phyloP scores from a whole-genome alignment of 2,329 filamentous ascomycete genomes.

The Aphanoascus verrucosus region DNA sequence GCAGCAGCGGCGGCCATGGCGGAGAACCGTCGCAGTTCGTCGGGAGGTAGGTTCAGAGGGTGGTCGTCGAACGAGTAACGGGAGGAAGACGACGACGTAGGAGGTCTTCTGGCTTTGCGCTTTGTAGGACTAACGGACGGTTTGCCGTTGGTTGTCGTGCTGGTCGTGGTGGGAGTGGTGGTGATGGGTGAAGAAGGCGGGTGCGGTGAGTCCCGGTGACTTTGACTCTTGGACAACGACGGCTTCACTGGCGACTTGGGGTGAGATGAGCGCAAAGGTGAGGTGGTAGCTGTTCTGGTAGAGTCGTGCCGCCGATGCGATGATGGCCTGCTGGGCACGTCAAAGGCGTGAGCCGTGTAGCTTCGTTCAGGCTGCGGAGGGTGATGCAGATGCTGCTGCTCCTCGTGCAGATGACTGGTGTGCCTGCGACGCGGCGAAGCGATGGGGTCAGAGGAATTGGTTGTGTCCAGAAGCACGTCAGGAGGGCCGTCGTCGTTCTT shows the following conservation, averaged over 20 bases:
- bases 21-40: conserved; percentile 70
- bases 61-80: conserved; percentile 38
- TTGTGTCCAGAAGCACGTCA: conserved; percentile 10
- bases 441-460: conserved; percentile 5
- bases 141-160: not conserved
- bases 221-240: not conserved
- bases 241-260: not conserved
- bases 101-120: conserved; percentile 1
- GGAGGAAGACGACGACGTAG: conserved; percentile 21
- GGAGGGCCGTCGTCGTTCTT: conserved; percentile 16
- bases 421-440: conserved; percentile 1
- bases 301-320: conserved; percentile 4
- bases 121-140: not conserved
- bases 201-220: not conserved
- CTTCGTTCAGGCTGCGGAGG: conserved; percentile 1
- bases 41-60: conserved; percentile 79
- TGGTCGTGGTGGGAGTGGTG: not conserved
- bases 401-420: not conserved
- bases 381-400: not conserved
- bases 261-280: not conserved
- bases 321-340: conserved; percentile 4
- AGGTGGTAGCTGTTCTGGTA: not conserved
- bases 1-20: conserved; percentile 37
- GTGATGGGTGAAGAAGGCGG: not conserved
- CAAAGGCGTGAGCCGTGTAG: not conserved